phyloP scores from a whole-genome alignment of 208 protist species.

The Cochliopodium minus region DNA sequence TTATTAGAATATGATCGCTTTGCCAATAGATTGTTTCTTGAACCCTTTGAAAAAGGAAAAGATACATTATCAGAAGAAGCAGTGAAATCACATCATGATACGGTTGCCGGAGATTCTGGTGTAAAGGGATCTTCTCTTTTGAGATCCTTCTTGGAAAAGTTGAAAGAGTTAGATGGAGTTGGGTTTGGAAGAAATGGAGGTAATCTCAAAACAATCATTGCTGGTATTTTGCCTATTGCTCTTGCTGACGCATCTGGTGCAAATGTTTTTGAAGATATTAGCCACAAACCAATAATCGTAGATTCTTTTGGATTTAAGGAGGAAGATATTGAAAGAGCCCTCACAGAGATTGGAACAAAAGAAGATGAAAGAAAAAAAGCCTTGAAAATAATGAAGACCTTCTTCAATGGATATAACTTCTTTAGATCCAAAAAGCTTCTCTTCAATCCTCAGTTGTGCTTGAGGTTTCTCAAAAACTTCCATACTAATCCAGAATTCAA shows the following conservation, averaged over 20 bases:
- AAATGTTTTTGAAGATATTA: background rate
- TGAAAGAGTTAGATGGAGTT: background rate
- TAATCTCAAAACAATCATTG: too few relatives aligned
- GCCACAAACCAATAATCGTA: background rate
- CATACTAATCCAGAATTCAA: background rate
- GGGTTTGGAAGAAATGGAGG: background rate
- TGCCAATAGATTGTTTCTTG: background rate
- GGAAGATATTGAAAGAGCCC: background rate
- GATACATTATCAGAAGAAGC: background rate
- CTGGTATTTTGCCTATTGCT: background rate
- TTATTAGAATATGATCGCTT: background rate
- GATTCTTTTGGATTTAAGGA: conserved; percentile 1
- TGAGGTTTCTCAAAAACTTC: background rate
- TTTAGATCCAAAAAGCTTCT: background rate
- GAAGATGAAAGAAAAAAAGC: background rate
- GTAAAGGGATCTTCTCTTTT: background rate
- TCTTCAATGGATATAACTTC: background rate
- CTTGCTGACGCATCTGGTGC: background rate
- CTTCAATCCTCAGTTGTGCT: background rate
- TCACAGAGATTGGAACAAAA: background rate
- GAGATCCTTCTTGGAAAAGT: background rate
- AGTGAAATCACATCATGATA: background rate
- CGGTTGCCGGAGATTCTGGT: too few relatives aligned
- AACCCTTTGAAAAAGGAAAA: background rate
- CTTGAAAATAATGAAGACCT: background rate